Base-by-base conservation (phyloP, 164 flowering plant genomes). In the Chimonanthus salicifolius region DNA sequence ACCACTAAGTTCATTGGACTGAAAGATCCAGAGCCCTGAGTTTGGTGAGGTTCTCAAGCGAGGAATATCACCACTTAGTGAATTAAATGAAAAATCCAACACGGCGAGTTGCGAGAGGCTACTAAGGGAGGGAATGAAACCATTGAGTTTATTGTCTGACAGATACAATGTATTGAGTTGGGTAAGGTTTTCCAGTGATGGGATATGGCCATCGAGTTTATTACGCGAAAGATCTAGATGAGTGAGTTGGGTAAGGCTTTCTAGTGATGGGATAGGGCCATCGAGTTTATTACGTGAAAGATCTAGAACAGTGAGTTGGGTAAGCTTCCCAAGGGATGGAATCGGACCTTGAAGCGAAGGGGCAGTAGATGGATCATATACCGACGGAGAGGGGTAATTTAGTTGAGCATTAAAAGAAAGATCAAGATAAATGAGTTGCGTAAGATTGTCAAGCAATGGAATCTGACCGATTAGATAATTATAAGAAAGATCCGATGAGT, bases 131-230 rank as follows among this genome's bases (percentile, higher is more conserved):
- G 92, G 87, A 20, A 88, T 49, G 15, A 68, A 11, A 64, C 89
- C 88, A 45, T 21, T 77, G 67, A 88, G 75, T 0, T 7, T 15
- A 72, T 89, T 89, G 7, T 2, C 5, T 5, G 88, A 85, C 1
- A 89, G 50, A 62, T 89, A 90, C 73, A 86, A 16, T 70, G 73
- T 69, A 58, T 43, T 75, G 8, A 89, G 82, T 47, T 73, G 73
- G 6, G 68, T 60, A 49, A 87, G 83, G 3, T 72, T 72, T 7
- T 47, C 64, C 67, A 85, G 49, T 0, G 86, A 79, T 1, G 58
- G 71, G 76, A 78, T 48, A 78, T 75, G 44, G 11, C 62, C 58
- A n/a, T 49, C 16, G 64, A 60, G 60, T 5, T 58, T 45, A 20
- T 70, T 70, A 7, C 0, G 3, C 3, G 89, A 84, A 3, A 89